A percentile compares a stretch with the other conserved stretches of the same genome.
phyloP scores from a whole-genome alignment of 2,329 filamentous ascomycete species.

The Tolypocladium cylindrosporum region DNA sequence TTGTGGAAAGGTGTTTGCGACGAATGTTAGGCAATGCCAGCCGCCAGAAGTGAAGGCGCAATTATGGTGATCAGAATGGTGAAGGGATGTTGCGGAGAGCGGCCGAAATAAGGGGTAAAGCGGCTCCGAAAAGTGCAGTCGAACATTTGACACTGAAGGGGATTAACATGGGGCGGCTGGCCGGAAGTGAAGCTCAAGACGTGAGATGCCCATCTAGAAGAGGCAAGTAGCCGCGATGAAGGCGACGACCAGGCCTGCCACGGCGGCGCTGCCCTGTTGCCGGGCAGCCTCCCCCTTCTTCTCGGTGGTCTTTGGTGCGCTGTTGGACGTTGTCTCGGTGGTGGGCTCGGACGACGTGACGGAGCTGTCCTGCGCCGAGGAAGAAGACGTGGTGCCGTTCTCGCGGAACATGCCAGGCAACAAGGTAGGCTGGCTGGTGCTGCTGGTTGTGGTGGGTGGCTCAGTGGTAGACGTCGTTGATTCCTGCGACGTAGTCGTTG shows the following conservation, averaged over 20 bases:
- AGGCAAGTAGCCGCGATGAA: slow-evolving; percentile 42
- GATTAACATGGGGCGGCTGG: background rate
- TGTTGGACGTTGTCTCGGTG: slow-evolving; percentile 15
- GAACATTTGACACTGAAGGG: background rate
- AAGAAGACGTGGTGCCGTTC: slow-evolving; percentile 26
- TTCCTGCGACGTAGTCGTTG: background rate
- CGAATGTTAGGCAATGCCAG: slow-evolving; percentile 1
- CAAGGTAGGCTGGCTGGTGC: slow-evolving; percentile 13
- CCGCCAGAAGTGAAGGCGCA: slow-evolving; percentile 8
- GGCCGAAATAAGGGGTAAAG: background rate
- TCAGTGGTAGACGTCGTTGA: background rate
- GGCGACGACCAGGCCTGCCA: slow-evolving; percentile 45
- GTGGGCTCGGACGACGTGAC: slow-evolving; percentile 6
- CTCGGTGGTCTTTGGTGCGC: slow-evolving; percentile 21
- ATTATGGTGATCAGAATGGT: background rate
- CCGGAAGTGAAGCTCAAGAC: background rate
- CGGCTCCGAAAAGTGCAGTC: background rate
- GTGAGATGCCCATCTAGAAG: slow-evolving; percentile 20
- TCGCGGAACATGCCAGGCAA: slow-evolving; percentile 44
- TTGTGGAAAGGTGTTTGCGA: background rate
- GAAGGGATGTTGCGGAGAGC: background rate
- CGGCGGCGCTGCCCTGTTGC: slow-evolving; percentile 38
- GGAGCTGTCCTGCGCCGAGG: slow-evolving; percentile 1
- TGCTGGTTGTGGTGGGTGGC: slow-evolving; percentile 7
- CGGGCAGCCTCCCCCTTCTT: slow-evolving; percentile 35